phyloP scores from a whole-genome alignment of 164 flowering plant species.

The Tinospora cordifolia region DNA sequence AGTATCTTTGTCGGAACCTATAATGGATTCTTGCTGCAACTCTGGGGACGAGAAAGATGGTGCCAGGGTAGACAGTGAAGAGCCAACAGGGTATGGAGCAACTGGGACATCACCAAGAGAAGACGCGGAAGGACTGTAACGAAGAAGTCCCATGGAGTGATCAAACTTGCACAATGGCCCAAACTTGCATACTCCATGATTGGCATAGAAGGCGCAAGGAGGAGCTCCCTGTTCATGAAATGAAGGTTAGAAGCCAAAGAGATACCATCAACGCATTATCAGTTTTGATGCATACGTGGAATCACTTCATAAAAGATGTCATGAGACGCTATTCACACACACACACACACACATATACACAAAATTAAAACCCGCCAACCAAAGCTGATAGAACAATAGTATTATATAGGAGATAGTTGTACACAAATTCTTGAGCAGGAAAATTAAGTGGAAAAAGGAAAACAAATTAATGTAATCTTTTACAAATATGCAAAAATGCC shows the following conservation, averaged over 20 bases:
- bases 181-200: slow-evolving; percentile 77
- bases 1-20: slow-evolving; percentile 48
- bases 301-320: no score
- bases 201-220: slow-evolving; percentile 60
- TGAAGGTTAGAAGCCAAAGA: neutral
- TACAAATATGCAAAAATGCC: no score
- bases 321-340: no score
- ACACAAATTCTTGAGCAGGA: no score
- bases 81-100: slow-evolving; percentile 86
- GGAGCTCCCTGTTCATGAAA: slow-evolving; percentile 54
- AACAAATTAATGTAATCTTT: no score
- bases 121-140: slow-evolving; percentile 93
- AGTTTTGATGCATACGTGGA: no score
- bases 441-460: no score
- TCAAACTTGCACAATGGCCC: slow-evolving; percentile 84
- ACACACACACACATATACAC: no score
- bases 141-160: slow-evolving; percentile 66
- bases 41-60: slow-evolving; percentile 88
- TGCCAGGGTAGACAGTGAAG: slow-evolving; percentile 64
- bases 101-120: slow-evolving; percentile 93
- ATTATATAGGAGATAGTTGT: no score
- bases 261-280: no score
- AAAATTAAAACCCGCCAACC: no score
- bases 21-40: slow-evolving; percentile 42
- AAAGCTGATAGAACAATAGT: no score